Conservation (phyloP, 2,329 filamentous ascomycete species). For the Colletotrichum gigasporum region DNA sequence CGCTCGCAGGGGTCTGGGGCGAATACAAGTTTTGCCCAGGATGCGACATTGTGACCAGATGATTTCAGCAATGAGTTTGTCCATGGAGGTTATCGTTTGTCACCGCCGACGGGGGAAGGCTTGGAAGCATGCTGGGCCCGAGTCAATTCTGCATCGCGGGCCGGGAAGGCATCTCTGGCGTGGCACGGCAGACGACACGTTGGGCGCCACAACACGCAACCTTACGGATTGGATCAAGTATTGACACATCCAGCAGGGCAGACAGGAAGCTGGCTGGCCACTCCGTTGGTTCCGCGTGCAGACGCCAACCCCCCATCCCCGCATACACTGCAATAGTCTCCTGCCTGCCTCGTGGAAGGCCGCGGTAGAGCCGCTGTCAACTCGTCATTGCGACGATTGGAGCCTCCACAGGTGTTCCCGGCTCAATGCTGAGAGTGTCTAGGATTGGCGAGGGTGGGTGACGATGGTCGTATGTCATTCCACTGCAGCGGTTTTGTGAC, state of each 20-base stretch:
- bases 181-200: conserved; percentile 17
- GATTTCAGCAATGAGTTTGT: background rate
- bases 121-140: background rate
- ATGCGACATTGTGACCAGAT: background rate
- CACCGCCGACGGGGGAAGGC: background rate
- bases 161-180: background rate
- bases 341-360: background rate
- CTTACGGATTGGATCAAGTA: conserved; percentile 1
- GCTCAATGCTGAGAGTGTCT: background rate
- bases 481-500: conserved; percentile 10
- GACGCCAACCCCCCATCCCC: background rate
- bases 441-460: conserved; percentile 6
- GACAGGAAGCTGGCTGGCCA: background rate
- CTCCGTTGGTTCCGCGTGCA: background rate
- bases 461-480: conserved; percentile 23
- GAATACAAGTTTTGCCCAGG: background rate
- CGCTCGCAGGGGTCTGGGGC: background rate
- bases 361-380: conserved; percentile 11
- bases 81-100: background rate
- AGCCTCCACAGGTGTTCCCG: background rate
- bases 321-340: too few species aligned
- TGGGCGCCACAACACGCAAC: conserved; percentile 24
- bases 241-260: background rate
- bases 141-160: conserved; percentile 2
- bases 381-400: conserved; percentile 8